Evolutionary conservation across 176 grass and related monocot genomes (phyloP).

Genomic region (Areca catechu): DNA sequence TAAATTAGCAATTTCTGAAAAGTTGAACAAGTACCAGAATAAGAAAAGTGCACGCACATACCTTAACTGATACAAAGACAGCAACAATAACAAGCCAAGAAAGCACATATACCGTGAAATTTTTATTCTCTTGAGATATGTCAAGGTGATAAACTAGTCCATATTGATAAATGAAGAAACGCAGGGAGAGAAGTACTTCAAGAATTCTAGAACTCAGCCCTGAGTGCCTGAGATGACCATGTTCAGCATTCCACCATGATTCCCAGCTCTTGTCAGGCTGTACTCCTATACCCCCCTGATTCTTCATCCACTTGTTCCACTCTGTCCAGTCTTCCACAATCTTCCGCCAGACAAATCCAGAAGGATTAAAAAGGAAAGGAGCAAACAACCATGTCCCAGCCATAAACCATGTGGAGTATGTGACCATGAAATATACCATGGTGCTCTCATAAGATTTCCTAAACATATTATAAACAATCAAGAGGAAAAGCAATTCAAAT

Average conservation of each 20-base stretch:
- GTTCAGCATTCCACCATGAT: conserved; percentile 89
- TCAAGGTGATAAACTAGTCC: conserved; percentile 93
- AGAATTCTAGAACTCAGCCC: conserved; percentile 66
- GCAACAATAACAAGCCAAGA: conserved; percentile 88
- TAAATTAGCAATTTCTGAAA: too few species aligned
- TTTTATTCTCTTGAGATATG: conserved; percentile 84
- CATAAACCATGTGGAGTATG: conserved; percentile 96
- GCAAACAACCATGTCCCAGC: conserved; percentile 79
- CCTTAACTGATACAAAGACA: conserved; percentile 82
- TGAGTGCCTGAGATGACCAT: conserved; percentile 73
- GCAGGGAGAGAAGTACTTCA: conserved; percentile 66
- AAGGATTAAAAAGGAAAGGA: conserved; percentile 92
- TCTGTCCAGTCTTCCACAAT: conserved; percentile 87
- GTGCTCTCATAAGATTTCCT: conserved; percentile 54
- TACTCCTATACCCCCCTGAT: conserved; percentile 77
- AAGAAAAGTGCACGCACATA: conserved; percentile 8
- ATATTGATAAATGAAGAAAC: conserved; percentile 96
- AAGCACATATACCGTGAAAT: conserved; percentile 77
- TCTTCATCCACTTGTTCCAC: conserved; percentile 92
- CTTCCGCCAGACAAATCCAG: conserved; percentile 80
- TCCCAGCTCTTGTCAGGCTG: conserved; percentile 94
- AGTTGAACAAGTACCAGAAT: too few species aligned
- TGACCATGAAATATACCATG: conserved; percentile 67
- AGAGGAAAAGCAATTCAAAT: conserved; percentile 79
- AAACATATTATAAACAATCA: conserved; percentile 80